Evolutionary conservation across 148 eudicot species (phyloP), one percentile per base, ranked within the genome.

Genomic region (Heliamphora exappendiculata): DNA sequence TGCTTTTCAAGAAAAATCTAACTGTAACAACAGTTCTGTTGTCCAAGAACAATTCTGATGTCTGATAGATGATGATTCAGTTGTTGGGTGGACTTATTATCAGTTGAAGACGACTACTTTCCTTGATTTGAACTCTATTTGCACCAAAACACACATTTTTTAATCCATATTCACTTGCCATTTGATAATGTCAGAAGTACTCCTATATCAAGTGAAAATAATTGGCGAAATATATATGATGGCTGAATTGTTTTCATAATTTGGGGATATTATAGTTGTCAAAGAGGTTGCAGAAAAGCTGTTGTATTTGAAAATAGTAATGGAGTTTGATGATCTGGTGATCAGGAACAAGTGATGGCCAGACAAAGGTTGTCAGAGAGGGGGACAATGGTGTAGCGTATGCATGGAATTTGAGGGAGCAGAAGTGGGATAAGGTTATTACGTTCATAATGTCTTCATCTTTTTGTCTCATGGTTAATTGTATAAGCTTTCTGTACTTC

Each of bases 371-470:
- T 77, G 90, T 96, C 53, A 85, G 99, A 79, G 99, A 93, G 91
- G 97, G 98, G 58, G 98, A 96, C 86, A 96, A 93, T 85, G 99
- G 99, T 68, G 91, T 96, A 62, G 99, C 99, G 37, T 96, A 96
- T 85, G 68, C 95, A 31, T 96, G 99, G 99, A 91, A 91, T 81
- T 75, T 87, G 89, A 90, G 62, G 78, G 97, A 96, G 75, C 85
- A 85, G 58, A 89, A 85, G 78, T 96, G 99, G 99, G 98, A 96
- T 77, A 91, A 96, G 83, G 99, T 96, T 78, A 57, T 80, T 29
- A 54, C 14, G 1, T 36, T 65, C 20, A 14, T 49, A 59, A 45
- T 69, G 51, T 82, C 29, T 39, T 60, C 53, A 67, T 44, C 41
- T 58, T 24, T 42, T 55, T 65, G 41, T 70, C 37, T 67, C 78